Percentiles rank a stretch among this genome's conserved stretches.
These are phyloP conservation scores for Xylaria sp. DNA, from an alignment of 2,329 filamentous ascomycete species.

Conservation along the genomic window DNA sequence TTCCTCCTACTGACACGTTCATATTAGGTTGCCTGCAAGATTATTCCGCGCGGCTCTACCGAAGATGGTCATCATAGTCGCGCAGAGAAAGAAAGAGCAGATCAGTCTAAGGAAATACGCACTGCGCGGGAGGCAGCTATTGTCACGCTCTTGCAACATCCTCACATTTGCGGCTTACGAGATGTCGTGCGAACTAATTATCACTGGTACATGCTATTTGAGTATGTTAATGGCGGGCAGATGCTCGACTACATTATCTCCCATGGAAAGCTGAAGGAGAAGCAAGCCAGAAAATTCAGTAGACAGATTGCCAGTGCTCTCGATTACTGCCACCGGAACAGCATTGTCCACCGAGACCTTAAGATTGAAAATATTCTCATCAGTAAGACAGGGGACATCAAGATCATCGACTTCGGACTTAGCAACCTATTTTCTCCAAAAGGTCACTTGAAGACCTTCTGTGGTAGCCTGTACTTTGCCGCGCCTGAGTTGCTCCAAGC, in stretches of 20 bases:
- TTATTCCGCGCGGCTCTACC: slow-evolving; percentile 88
- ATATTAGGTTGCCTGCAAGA: slow-evolving; percentile 89
- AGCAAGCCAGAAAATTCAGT: slow-evolving; percentile 96
- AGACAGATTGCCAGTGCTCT: slow-evolving; percentile 96
- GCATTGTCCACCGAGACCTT: slow-evolving; percentile 94
- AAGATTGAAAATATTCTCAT: slow-evolving; percentile 99
- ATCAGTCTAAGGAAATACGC: slow-evolving; percentile 95
- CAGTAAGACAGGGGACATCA: slow-evolving; percentile 98
- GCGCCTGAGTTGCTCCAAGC: slow-evolving; percentile 94
- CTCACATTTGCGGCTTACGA: slow-evolving; percentile 94
- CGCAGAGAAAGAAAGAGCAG: slow-evolving; percentile 85
- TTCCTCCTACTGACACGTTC: slow-evolving; percentile 36
- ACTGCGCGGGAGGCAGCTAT: slow-evolving; percentile 96
- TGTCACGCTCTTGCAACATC: slow-evolving; percentile 91
- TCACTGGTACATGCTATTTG: slow-evolving; percentile 99
- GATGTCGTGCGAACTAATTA: slow-evolving; percentile 96
- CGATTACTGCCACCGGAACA: slow-evolving; percentile 98
- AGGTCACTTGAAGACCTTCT: slow-evolving; percentile 92
- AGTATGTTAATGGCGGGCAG: slow-evolving; percentile 98
- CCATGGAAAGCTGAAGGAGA: slow-evolving; percentile 96
- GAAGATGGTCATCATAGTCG: slow-evolving; percentile 81
- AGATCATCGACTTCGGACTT: slow-evolving; percentile 98
- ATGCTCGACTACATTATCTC: slow-evolving; percentile 99
- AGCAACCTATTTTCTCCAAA: slow-evolving; percentile 94
- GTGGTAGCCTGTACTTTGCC: slow-evolving; percentile 96